Base-by-base conservation (phyloP, 352 stramenopile species). In the Phytophthora lateralis region DNA sequence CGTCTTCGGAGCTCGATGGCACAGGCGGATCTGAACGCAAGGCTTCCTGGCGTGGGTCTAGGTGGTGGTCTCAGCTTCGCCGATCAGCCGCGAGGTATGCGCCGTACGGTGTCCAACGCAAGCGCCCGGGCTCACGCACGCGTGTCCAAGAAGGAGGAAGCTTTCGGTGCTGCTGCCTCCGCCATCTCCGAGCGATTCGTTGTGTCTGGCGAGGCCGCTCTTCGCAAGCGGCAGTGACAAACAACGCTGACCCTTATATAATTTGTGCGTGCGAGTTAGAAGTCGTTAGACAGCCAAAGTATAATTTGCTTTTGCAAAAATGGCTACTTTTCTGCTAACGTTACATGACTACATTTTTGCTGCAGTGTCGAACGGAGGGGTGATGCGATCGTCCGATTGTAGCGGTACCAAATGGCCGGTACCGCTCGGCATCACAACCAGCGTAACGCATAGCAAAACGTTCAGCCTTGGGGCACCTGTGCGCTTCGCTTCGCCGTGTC, bases 81-180 rank as follows among this genome's bases (percentile, higher is more conserved):
- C n/a, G 72, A 83, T 32, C 78, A 82, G 46, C 70, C 73, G 26
- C 60, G 65, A 55, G 70, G 66, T 1, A 73, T 84, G 47, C 71
- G 82, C 7, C 80, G 82, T n/a, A 74, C 77, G 7, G 66, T 73
- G 18, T 91, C 82, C 26, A 91, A 88, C 30, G 76, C 80, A 35
- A 80, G 78, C 21, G 63, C 73, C 24, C 81, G 85, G 14, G 73
- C 81, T 6, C 82, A 91, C 44, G 76, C 86, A 8, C 88, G 78
- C 49, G 83, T 95, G 9, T 91, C 79, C 26, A 93, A 91, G 71
- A 93, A 93, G 58, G 85, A 95, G 24, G 82, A 91, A 41, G 89
- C 89, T 65, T 93, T 95, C 51, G 85, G 85, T 18, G 85, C 85
- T 1, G 85, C 85, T 7, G 85, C 84, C 0, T 91, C 85, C 0